Conservation (phyloP, 129 eudicot species). For the Apium graveolens region DNA sequence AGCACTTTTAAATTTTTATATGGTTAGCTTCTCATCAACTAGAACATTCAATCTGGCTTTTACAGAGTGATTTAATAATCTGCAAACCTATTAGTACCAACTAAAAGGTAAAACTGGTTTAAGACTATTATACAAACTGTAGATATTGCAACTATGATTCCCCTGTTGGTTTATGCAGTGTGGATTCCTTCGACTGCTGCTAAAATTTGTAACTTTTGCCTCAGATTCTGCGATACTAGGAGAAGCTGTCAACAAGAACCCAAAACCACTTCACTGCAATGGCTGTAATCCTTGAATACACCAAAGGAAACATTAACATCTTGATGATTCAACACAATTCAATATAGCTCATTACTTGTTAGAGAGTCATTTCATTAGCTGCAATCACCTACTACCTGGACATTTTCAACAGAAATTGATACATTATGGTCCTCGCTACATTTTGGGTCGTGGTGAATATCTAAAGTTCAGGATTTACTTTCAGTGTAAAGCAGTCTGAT, state of each 20-base stretch:
- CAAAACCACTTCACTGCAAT: conserved; percentile 15
- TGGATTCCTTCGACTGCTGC: conserved; percentile 29
- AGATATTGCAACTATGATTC: conserved; percentile 15
- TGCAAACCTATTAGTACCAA: conserved; percentile 23
- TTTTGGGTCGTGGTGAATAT: conserved; percentile 11
- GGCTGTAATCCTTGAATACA: conserved; percentile 48
- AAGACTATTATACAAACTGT: neutral
- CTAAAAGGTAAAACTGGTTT: conserved; percentile 1
- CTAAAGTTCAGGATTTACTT: conserved; percentile 19
- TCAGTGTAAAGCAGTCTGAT: conserved; percentile 5
- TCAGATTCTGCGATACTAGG: conserved; percentile 15
- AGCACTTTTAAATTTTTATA: too few relatives aligned
- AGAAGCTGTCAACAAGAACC: conserved; percentile 9
- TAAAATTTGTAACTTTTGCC: neutral
- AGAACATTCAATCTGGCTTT: conserved; percentile 23
- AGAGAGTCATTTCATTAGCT: conserved; percentile 13
- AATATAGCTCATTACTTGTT: conserved; percentile 25
- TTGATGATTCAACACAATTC: neutral
- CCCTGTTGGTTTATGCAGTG: conserved; percentile 67
- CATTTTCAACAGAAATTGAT: conserved; percentile 19
- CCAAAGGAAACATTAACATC: conserved; percentile 8
- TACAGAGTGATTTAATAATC: conserved; percentile 44
- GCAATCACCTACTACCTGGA: conserved; percentile 10
- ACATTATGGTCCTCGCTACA: conserved; percentile 18
- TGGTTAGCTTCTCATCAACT: conserved; percentile 17